Conservation (phyloP, 2,329 filamentous ascomycete species). For the Trichoderma semiorbis region DNA sequence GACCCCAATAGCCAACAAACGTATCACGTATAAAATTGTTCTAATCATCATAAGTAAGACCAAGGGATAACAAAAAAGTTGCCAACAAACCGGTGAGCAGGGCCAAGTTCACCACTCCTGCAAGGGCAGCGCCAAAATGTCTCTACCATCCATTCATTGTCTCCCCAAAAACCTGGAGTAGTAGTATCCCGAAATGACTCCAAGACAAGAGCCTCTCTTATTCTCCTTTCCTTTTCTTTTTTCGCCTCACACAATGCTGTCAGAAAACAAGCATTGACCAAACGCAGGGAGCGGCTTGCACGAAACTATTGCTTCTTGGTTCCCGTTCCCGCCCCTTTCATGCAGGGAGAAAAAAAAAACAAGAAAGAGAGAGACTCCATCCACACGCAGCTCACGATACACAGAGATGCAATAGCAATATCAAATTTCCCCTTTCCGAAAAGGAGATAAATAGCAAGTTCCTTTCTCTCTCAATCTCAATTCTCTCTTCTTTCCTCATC, state of each 20-base stretch:
- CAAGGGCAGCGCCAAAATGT: not conserved
- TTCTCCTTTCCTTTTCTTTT: not conserved
- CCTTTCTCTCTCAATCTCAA: not conserved
- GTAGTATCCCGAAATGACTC: not conserved
- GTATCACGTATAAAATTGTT: not conserved
- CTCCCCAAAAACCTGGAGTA: not conserved
- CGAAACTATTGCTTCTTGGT: not conserved
- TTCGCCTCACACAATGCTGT: not conserved
- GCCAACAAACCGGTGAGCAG: not conserved
- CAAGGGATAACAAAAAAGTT: not conserved
- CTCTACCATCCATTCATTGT: not conserved
- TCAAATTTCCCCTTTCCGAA: not conserved
- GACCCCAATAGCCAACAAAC: not conserved
- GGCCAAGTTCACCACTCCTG: not conserved
- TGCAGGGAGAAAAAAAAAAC: not conserved
- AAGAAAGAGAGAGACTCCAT: not conserved
- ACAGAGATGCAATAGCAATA: not conserved
- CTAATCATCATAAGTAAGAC: not conserved
- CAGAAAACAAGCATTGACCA: not conserved
- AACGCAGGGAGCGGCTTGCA: not conserved
- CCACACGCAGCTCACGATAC: not conserved
- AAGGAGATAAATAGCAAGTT: slow-evolving; percentile 13
- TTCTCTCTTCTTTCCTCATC: not conserved
- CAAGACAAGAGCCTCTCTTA: not conserved
- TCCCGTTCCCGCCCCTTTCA: not conserved